Percentiles rank a stretch among this genome's conserved stretches.
These are phyloP conservation scores for Lotmaria passim DNA, from an alignment of 208 protist genomes.

Conservation along the genomic window DNA sequence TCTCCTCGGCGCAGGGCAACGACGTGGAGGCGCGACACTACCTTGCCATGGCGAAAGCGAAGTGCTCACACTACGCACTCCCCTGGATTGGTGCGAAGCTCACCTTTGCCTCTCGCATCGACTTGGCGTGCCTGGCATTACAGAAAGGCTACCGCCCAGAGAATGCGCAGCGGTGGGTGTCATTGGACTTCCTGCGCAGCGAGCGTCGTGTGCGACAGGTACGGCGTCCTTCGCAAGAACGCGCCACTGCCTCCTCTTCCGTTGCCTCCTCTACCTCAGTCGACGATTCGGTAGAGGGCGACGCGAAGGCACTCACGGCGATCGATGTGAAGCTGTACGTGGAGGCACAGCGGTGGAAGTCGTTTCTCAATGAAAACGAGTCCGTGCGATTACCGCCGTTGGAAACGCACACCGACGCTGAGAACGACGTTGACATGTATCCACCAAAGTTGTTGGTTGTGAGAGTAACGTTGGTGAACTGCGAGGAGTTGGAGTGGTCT, in stretches of 20 bases:
- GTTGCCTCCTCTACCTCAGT: neutral
- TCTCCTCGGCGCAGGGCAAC: neutral
- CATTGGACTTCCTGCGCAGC: constrained; percentile 19
- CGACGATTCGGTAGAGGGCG: neutral
- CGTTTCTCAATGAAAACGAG: neutral
- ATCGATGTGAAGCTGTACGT: neutral
- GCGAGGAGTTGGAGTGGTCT: constrained; percentile 31
- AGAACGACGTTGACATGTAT: neutral
- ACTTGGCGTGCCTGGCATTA: constrained; percentile 29
- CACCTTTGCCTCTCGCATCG: constrained; percentile 7
- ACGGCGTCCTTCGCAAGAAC: neutral
- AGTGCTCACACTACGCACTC: neutral
- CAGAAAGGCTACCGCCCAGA: constrained; percentile 16
- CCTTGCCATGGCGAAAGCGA: neutral
- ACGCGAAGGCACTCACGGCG: neutral
- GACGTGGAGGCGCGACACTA: neutral
- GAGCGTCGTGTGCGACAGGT: constrained; percentile 7
- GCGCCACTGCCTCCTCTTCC: neutral
- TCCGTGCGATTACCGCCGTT: neutral
- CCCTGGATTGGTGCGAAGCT: constrained; percentile 2
- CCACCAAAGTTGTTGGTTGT: neutral
- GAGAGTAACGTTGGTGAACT: constrained; percentile 26
- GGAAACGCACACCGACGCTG: neutral
- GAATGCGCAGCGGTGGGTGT: constrained; percentile 25
- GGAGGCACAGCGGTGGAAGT: neutral